phyloP scores from a whole-genome alignment of 345 rosid species.

The Corymbia maculata region DNA sequence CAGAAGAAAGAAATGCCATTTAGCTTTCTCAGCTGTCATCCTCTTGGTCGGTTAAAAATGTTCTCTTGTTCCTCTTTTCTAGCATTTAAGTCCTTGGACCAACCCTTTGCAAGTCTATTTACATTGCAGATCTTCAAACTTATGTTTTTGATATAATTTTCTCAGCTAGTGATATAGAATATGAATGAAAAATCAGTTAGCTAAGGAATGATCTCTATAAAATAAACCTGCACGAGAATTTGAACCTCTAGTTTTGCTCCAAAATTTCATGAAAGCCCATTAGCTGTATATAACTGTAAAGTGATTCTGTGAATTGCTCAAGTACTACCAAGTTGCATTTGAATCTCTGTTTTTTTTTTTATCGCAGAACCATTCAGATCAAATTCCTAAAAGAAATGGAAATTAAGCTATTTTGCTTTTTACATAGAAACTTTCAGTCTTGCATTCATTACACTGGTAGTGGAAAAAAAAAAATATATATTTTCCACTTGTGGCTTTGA shows the following conservation, averaged over 20 bases:
- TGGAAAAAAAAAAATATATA: fast-evolving
- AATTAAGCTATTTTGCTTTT: too few relatives aligned
- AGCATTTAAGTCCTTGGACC: not conserved
- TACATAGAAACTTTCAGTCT: too few relatives aligned
- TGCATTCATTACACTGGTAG: not conserved
- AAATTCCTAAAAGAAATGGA: too few relatives aligned
- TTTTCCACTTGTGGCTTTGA: not conserved
- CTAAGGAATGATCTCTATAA: not conserved
- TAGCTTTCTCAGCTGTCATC: not conserved
- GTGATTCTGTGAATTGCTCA: not conserved
- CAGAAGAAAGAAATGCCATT: not conserved
- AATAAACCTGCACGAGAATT: not conserved
- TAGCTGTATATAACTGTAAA: not conserved
- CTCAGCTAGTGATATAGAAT: too few relatives aligned
- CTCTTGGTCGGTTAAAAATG: not conserved
- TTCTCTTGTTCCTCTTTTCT: not conserved
- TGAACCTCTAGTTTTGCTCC: not conserved
- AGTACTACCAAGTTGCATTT: not conserved
- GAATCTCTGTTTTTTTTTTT: too few relatives aligned
- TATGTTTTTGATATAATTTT: not conserved
- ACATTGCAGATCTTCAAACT: not conserved
- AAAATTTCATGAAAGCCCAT: not conserved
- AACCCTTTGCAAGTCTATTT: not conserved
- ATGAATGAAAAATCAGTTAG: too few relatives aligned
- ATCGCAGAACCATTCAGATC: not conserved